Conservation (phyloP, 2,329 filamentous ascomycete species). For the Emergomyces orientalis region DNA sequence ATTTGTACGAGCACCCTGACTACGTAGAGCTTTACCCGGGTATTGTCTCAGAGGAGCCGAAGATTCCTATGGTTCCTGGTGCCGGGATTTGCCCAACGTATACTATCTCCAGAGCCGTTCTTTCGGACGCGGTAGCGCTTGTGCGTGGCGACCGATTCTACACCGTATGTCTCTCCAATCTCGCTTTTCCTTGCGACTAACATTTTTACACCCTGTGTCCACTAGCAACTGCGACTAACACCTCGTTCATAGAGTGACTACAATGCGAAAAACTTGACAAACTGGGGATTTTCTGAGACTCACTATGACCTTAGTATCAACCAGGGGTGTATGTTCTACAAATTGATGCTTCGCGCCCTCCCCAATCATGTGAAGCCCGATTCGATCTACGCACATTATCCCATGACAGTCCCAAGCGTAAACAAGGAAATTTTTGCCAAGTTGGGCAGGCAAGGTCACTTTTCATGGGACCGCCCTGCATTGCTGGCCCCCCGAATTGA, state of each 20-base stretch:
- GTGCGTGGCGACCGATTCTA: slow-evolving; percentile 36
- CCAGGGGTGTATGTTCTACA: slow-evolving; percentile 25
- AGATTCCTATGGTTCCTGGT: slow-evolving; percentile 30
- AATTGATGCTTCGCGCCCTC: slow-evolving; percentile 24
- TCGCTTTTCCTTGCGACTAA: background rate
- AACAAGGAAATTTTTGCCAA: slow-evolving; percentile 21
- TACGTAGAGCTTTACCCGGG: slow-evolving; percentile 63
- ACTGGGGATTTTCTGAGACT: slow-evolving; percentile 33
- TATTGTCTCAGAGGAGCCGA: slow-evolving; percentile 42
- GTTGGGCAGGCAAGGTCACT: slow-evolving; percentile 17
- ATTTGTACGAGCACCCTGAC: slow-evolving; percentile 55
- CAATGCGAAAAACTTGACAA: slow-evolving; percentile 28
- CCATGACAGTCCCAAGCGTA: slow-evolving; percentile 22
- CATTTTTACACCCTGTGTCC: background rate
- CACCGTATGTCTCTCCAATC: slow-evolving; percentile 20
- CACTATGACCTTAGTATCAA: slow-evolving; percentile 19
- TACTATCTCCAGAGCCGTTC: slow-evolving; percentile 33
- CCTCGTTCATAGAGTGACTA: slow-evolving; percentile 13
- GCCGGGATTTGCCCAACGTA: slow-evolving; percentile 32
- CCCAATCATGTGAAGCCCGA: slow-evolving; percentile 23
- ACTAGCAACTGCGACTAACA: background rate
- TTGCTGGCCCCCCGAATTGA: slow-evolving; percentile 16
- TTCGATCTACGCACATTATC: slow-evolving; percentile 23
- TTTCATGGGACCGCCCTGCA: slow-evolving; percentile 17
- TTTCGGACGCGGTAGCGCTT: slow-evolving; percentile 38